Conservation (phyloP, 495 filamentous ascomycete species). For the Astrothelium macrocarpum region DNA sequence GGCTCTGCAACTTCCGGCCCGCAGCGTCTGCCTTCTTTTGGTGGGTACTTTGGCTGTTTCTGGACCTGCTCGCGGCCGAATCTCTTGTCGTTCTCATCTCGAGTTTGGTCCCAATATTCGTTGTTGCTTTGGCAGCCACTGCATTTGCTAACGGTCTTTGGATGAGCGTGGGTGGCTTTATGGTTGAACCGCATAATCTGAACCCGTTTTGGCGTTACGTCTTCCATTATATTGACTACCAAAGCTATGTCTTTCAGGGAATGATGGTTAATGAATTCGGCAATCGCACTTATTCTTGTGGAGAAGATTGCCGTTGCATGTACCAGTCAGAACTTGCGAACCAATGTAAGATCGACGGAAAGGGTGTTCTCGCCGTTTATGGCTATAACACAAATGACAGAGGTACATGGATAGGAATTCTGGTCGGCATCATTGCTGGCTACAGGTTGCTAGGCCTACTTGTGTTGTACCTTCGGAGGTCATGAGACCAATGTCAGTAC, state of each 20-base stretch:
- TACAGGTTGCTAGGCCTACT: constrained; percentile 57
- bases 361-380: constrained; percentile 55
- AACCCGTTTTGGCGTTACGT: constrained; percentile 81
- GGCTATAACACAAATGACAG: constrained; percentile 53
- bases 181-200: constrained; percentile 57
- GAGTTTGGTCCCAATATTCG: constrained; percentile 65
- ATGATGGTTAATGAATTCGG: constrained; percentile 87
- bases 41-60: constrained; percentile 79
- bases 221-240: constrained; percentile 77
- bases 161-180: constrained; percentile 76
- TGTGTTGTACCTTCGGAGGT: constrained; percentile 27
- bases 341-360: constrained; percentile 58
- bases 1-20: constrained; percentile 66
- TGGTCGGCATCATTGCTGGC: constrained; percentile 61
- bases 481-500: constrained; percentile 10
- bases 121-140: constrained; percentile 61
- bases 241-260: constrained; percentile 73
- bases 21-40: constrained; percentile 58
- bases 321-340: constrained; percentile 51
- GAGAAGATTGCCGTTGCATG: constrained; percentile 52
- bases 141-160: constrained; percentile 79
- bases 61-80: constrained; percentile 73
- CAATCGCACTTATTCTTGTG: constrained; percentile 51
- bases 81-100: constrained; percentile 68
- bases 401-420: constrained; percentile 65